Evolutionary conservation across 1,284 basidiomycete genomes (phyloP).

Genomic region (Ceratobasidium sp.): DNA sequence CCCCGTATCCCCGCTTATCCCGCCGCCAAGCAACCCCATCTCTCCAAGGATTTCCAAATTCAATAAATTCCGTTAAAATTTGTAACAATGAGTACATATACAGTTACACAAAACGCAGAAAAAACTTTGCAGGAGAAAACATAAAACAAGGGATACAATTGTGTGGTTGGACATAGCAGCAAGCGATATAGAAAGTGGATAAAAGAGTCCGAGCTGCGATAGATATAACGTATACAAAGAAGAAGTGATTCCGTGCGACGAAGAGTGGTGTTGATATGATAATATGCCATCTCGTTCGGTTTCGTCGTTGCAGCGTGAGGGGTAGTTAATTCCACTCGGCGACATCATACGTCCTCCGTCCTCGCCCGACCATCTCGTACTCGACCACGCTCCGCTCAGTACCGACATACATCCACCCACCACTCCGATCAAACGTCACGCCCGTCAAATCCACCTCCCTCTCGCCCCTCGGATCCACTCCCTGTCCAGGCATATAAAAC

Average conservation of each 20-base stretch:
- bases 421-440: conserved; percentile 79
- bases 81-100: not conserved
- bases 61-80: not conserved
- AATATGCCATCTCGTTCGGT: not conserved
- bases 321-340: conserved; percentile 52
- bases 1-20: too few species aligned
- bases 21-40: too few species aligned
- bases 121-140: not conserved
- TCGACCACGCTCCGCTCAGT: conserved; percentile 73
- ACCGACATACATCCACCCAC: conserved; percentile 76
- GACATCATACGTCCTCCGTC: conserved; percentile 58
- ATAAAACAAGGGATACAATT: not conserved
- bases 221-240: not conserved
- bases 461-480: conserved; percentile 51
- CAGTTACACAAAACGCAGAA: not conserved
- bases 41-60: too few species aligned
- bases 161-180: not conserved
- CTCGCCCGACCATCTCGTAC: conserved; percentile 68
- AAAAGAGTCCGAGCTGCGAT: not conserved
- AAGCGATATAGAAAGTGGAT: not conserved
- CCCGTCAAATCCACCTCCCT: conserved; percentile 70
- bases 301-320: too few species aligned
- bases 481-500: conserved; percentile 30
- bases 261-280: not conserved
- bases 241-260: not conserved